Percentiles rank a stretch among this genome's conserved stretches.
Conservation (phyloP, 257 asterid species). For the Solanum piurae region DNA sequence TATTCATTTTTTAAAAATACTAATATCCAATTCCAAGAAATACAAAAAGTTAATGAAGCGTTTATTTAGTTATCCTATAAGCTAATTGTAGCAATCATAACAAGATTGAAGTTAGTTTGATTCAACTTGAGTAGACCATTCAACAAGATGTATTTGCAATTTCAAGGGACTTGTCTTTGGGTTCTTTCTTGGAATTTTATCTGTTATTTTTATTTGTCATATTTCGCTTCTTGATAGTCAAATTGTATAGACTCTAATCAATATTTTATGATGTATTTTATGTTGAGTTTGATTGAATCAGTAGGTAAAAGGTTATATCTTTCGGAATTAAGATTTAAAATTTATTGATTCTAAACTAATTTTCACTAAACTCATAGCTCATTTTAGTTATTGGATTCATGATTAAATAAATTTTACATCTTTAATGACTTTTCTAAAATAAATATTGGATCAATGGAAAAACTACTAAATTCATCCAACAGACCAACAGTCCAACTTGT, state of each 20-base stretch:
- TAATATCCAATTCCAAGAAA: not conserved
- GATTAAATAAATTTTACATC: not conserved
- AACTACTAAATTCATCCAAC: not conserved
- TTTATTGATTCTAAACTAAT: not conserved
- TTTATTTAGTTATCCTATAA: not conserved
- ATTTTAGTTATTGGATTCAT: not conserved
- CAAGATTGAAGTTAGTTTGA: not conserved
- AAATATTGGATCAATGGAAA: not conserved
- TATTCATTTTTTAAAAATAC: not conserved
- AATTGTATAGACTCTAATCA: too few species aligned
- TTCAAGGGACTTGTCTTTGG: not conserved
- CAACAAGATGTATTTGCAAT: not conserved
- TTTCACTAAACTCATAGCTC: not conserved
- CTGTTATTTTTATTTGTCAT: too few species aligned
- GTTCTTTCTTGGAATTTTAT: not conserved
- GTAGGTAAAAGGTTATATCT: not conserved
- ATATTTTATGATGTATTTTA: too few species aligned
- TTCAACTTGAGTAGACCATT: not conserved
- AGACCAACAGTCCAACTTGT: not conserved
- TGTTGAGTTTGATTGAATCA: not conserved
- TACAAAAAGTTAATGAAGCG: not conserved
- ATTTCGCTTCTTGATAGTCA: too few species aligned
- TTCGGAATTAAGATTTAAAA: not conserved
- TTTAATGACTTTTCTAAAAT: not conserved
- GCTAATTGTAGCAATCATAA: not conserved